Base-by-base conservation (phyloP, 306 rosid genomes). In the Citrullus amarus region DNA sequence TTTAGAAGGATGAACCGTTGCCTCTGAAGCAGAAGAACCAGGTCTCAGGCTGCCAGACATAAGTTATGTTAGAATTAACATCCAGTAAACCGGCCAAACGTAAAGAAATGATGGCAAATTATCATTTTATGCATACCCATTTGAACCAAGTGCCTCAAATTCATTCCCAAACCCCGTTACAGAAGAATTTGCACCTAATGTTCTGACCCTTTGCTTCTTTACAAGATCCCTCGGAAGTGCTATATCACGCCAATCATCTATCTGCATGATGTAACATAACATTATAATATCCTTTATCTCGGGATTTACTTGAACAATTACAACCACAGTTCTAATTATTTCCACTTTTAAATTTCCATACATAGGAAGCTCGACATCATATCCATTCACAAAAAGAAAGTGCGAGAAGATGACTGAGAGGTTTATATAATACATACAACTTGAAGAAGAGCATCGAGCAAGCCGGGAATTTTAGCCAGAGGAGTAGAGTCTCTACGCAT, bases 241-340 rank as follows among this genome's bases (percentile, higher is more conserved):
- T 79, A 96, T 86, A 77, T 96, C 99, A 79, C 97, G 97, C 99
- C 99, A 96, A 80, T 96, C 98, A 82, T 91, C 98, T 79, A 96
- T 91, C 99, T 96, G 88, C 85, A 79, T 53, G 54, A 61, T 43
- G 82, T 1, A 55, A 28, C 41, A 76, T 65, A 55, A 28, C 41
- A 76, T 74, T 43, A 65, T 55, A 77, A 41, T 30, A 8, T 69
- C 44, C 38, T 62, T 39, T 32, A 56, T 67, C 22, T 15, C 20
- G 25, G 43, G 38, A 32, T 50, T 9, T 72, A 72, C 43, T 72
- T 46, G 10, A 50, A 50, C 43, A 25, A 46, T 25, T 71, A 41
- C 41, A 46, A 61, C 1, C 74, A 25, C 57, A 53, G 57, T 16
- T 15, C 6, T 53, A 53, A 53, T 53, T 51, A 16, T 25, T 50